A percentile compares a stretch with the other conserved stretches of the same genome.
Evolutionary conservation across 1,284 basidiomycete genomes (phyloP).

Genomic region (Cryptococcus neoformans): DNA sequence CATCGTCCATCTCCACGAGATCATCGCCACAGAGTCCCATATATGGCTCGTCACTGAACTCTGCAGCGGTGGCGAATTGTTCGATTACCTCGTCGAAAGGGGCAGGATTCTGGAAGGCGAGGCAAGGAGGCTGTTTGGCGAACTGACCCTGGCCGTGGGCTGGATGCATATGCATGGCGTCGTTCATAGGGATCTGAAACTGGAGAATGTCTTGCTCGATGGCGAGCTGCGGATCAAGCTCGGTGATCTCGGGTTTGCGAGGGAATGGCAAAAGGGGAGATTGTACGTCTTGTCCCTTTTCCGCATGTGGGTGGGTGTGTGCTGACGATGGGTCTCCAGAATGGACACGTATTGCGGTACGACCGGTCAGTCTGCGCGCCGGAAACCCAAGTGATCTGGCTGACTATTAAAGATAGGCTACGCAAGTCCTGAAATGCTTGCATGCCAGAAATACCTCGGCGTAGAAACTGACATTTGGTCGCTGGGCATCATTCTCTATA

Average conservation of each 20-base stretch:
- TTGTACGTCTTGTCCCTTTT: constrained; percentile 48
- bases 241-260: constrained; percentile 94
- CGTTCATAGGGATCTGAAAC: constrained; percentile 92
- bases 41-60: constrained; percentile 99
- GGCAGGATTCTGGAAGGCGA: constrained; percentile 81
- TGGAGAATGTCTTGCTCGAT: constrained; percentile 92
- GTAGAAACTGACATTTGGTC: constrained; percentile 98
- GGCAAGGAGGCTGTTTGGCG: constrained; percentile 79
- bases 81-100: constrained; percentile 96
- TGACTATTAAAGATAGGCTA: constrained; percentile 51
- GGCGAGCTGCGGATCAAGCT: constrained; percentile 83
- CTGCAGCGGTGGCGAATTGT: constrained; percentile 93
- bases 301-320: not conserved
- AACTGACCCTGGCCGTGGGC: constrained; percentile 92
- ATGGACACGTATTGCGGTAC: constrained; percentile 98
- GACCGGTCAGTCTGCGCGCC: constrained; percentile 70
- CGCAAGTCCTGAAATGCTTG: constrained; percentile 92
- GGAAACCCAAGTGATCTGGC: too few species aligned
- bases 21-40: constrained; percentile 89
- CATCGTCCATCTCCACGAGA: constrained; percentile 93
- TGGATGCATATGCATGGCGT: constrained; percentile 85
- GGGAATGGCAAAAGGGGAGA: constrained; percentile 81
- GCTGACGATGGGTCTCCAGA: constrained; percentile 17
- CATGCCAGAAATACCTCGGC: constrained; percentile 84
- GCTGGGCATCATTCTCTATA: constrained; percentile 90